A percentile compares a stretch with the other conserved stretches of the same genome.
Evolutionary conservation across 148 eudicot species (phyloP).

Genomic region (Amaranthus palmeri): DNA sequence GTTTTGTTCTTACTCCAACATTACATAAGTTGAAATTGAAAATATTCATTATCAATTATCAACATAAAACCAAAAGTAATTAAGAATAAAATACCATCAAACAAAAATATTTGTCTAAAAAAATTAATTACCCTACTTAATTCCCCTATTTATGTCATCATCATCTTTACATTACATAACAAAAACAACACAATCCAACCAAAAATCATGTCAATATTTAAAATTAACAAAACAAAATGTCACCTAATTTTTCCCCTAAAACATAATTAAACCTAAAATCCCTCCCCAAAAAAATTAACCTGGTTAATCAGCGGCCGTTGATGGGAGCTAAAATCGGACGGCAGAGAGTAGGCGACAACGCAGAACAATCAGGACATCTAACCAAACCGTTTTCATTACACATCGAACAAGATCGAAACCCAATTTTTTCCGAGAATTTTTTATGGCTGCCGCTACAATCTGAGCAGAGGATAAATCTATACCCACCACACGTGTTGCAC

Average conservation of each 20-base stretch:
- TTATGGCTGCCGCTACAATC: constrained; percentile 80
- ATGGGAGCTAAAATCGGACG: constrained; percentile 13
- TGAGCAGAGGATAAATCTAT: constrained; percentile 55
- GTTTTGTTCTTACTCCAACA: too few relatives aligned
- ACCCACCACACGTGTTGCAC: constrained; percentile 65
- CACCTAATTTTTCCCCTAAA: neutral
- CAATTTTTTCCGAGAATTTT: constrained; percentile 47
- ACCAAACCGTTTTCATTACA: constrained; percentile 79
- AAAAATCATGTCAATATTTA: neutral
- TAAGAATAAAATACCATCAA: neutral
- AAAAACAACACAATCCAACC: neutral
- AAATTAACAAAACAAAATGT: neutral
- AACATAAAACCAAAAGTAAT: too few relatives aligned
- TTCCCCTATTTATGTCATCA: neutral
- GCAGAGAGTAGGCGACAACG: neutral
- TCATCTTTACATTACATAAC: neutral
- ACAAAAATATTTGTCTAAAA: neutral
- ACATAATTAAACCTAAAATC: neutral
- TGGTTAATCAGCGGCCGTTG: neutral
- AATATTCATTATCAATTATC: too few relatives aligned
- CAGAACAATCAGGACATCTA: constrained; percentile 61
- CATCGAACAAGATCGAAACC: constrained; percentile 50
- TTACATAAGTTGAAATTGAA: too few relatives aligned
- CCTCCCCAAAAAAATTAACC: neutral
- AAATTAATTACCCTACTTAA: neutral